Percentiles rank a stretch among this genome's conserved stretches.
Conservation (phyloP, 805 yeast genomes). For the Metschnikowia amazonensis region DNA sequence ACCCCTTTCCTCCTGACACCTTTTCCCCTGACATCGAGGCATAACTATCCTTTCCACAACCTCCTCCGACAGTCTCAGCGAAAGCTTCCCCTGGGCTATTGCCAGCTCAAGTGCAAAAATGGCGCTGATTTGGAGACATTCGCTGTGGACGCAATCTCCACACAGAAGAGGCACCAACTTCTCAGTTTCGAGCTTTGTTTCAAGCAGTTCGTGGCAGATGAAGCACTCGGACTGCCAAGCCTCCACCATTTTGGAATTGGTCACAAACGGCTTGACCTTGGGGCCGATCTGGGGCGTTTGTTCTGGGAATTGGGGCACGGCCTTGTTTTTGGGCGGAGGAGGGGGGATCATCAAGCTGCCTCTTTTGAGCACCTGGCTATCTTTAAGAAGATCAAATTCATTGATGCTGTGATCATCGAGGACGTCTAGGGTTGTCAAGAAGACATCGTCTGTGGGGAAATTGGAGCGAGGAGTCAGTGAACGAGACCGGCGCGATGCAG, state of each 20-base stretch:
- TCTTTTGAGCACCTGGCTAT: constrained; percentile 7
- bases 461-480: not conserved
- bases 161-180: constrained; percentile 48
- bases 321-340: constrained; percentile 15
- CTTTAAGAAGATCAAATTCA: constrained; percentile 13
- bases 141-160: constrained; percentile 55
- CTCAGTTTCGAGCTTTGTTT: constrained; percentile 43
- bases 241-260: constrained; percentile 1
- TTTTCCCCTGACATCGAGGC: constrained; percentile 14
- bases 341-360: constrained; percentile 18
- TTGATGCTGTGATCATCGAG: constrained; percentile 11
- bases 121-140: constrained; percentile 40
- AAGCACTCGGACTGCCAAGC: constrained; percentile 29
- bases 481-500: constrained; percentile 8
- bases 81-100: not conserved
- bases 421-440: constrained; percentile 19
- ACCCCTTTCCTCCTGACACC: constrained; percentile 6
- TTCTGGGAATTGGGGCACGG: not conserved
- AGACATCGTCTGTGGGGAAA: constrained; percentile 6
- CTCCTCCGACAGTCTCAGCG: not conserved
- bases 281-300: constrained; percentile 6
- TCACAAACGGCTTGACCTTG: constrained; percentile 10
- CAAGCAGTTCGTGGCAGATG: constrained; percentile 51
- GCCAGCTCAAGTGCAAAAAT: constrained; percentile 12
- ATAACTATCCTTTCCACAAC: constrained; percentile 5